Evolutionary conservation across 352 stramenopile genomes (phyloP).

Genomic region (Globisporangium nunn): DNA sequence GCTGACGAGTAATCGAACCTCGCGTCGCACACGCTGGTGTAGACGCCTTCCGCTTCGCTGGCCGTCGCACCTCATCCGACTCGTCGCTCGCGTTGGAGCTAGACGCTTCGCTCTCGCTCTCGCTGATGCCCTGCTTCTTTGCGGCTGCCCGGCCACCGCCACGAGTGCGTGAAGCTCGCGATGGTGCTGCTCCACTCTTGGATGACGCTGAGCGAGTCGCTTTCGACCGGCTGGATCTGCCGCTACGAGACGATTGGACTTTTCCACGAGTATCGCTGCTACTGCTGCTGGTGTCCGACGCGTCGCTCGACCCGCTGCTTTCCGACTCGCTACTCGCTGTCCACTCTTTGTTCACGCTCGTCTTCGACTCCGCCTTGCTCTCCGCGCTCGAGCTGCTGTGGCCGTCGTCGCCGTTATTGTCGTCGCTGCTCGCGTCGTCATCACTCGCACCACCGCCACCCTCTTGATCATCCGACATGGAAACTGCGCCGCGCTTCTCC

Average conservation of each 20-base stretch:
- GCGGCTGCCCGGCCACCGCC: not conserved
- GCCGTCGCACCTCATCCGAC: slow-evolving; percentile 2
- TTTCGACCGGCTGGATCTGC: slow-evolving; percentile 14
- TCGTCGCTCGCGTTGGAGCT: slow-evolving; percentile 7
- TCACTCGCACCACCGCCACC: slow-evolving; percentile 1
- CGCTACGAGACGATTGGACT: slow-evolving; percentile 13
- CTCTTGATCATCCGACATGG: slow-evolving; percentile 21
- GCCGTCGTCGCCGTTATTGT: slow-evolving; percentile 21
- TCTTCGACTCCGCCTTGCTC: slow-evolving; percentile 32
- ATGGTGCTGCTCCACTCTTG: not conserved
- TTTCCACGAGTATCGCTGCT: slow-evolving; percentile 27
- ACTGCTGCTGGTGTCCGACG: slow-evolving; percentile 27
- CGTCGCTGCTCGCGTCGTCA: slow-evolving; percentile 25
- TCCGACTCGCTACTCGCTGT: slow-evolving; percentile 56
- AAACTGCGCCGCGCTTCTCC: slow-evolving; percentile 43
- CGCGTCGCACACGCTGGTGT: not conserved
- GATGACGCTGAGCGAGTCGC: slow-evolving; percentile 10
- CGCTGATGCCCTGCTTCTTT: slow-evolving; percentile 14
- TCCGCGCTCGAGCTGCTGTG: slow-evolving; percentile 32
- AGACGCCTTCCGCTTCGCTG: slow-evolving; percentile 2
- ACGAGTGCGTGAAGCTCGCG: slow-evolving; percentile 9
- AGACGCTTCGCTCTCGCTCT: slow-evolving; percentile 7
- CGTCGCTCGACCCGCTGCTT: slow-evolving; percentile 51
- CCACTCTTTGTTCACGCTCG: slow-evolving; percentile 56
- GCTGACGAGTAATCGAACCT: not conserved